Evolutionary conservation across 2,329 filamentous ascomycete genomes (phyloP).

Genomic region (Fusarium torreyae): DNA sequence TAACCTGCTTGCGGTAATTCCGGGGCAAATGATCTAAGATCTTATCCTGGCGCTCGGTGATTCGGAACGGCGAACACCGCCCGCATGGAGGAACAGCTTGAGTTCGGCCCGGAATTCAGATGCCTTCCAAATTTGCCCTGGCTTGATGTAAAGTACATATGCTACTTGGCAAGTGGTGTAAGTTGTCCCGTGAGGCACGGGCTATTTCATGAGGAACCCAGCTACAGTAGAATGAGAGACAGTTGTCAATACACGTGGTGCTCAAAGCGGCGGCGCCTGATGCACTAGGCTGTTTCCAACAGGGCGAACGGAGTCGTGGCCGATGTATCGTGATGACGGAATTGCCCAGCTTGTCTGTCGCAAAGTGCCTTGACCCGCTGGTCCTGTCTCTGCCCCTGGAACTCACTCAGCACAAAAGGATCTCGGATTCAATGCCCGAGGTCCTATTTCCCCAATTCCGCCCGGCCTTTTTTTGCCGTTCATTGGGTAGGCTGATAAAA

Average conservation of each 20-base stretch:
- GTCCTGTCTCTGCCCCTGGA: slow-evolving; percentile 32
- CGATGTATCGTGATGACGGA: slow-evolving; percentile 15
- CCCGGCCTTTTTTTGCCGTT: slow-evolving; percentile 6
- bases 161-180: not conserved
- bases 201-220: not conserved
- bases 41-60: slow-evolving; percentile 51
- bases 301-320: slow-evolving; percentile 16
- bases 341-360: slow-evolving; percentile 28
- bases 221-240: slow-evolving; percentile 8
- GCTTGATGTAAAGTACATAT: slow-evolving; percentile 12
- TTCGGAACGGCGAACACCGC: slow-evolving; percentile 53
- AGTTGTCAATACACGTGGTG: slow-evolving; percentile 12
- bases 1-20: slow-evolving; percentile 52
- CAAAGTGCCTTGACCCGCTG: slow-evolving; percentile 22
- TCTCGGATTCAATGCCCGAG: slow-evolving; percentile 26
- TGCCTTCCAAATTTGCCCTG: slow-evolving; percentile 31
- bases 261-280: slow-evolving; percentile 14
- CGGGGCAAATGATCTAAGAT: slow-evolving; percentile 55
- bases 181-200: not conserved
- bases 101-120: slow-evolving; percentile 41
- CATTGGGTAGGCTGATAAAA: slow-evolving; percentile 26
- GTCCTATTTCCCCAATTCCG: slow-evolving; percentile 17
- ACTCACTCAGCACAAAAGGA: slow-evolving; percentile 24
- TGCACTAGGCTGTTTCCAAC: slow-evolving; percentile 24
- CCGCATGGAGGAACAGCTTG: slow-evolving; percentile 30